These are phyloP conservation scores for Immersiporthe knoxdaviesiana DNA, from an alignment of 2,329 filamentous ascomycete species.

Conservation along the genomic window DNA sequence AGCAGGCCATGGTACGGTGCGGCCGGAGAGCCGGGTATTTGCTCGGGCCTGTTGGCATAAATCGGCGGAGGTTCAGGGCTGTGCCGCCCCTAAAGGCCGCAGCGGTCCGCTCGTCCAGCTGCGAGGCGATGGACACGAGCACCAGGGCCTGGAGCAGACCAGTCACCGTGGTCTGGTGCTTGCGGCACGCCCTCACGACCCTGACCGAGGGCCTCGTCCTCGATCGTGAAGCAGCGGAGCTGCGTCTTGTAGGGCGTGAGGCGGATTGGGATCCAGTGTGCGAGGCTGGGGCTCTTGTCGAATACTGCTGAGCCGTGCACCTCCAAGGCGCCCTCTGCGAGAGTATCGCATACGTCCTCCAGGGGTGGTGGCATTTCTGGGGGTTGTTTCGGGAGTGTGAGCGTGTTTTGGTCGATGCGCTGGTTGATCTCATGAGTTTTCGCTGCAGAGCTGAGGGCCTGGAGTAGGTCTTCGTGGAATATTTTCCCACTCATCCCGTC, in stretches of 20 bases:
- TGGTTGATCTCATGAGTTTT: background rate
- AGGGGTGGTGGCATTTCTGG: conserved; percentile 33
- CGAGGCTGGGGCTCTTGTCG: conserved; percentile 22
- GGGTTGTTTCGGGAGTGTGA: background rate
- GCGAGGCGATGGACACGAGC: conserved; percentile 33
- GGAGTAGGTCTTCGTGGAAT: conserved; percentile 38
- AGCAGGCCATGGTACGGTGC: conserved; percentile 29
- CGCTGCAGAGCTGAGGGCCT: conserved; percentile 33
- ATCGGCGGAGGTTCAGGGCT: conserved; percentile 34
- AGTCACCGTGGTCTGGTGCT: conserved; percentile 37
- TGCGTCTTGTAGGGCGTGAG: conserved; percentile 31
- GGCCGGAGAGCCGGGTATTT: conserved; percentile 21
- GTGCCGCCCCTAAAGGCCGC: conserved; percentile 21
- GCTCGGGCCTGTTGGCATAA: conserved; percentile 23
- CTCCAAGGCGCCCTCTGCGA: conserved; percentile 30
- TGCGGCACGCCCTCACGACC: conserved; percentile 33
- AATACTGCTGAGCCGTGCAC: conserved; percentile 30
- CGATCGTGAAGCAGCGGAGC: conserved; percentile 32
- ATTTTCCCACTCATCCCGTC: conserved; percentile 40
- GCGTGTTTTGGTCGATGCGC: conserved; percentile 25
- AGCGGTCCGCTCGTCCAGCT: conserved; percentile 20
- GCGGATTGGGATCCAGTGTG: conserved; percentile 33
- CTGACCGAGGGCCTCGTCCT: conserved; percentile 22
- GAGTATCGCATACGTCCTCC: conserved; percentile 33
- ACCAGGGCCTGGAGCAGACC: conserved; percentile 36